Conservation (phyloP, 331 rosid genomes). For the Rhamnella rubrinervis region DNA sequence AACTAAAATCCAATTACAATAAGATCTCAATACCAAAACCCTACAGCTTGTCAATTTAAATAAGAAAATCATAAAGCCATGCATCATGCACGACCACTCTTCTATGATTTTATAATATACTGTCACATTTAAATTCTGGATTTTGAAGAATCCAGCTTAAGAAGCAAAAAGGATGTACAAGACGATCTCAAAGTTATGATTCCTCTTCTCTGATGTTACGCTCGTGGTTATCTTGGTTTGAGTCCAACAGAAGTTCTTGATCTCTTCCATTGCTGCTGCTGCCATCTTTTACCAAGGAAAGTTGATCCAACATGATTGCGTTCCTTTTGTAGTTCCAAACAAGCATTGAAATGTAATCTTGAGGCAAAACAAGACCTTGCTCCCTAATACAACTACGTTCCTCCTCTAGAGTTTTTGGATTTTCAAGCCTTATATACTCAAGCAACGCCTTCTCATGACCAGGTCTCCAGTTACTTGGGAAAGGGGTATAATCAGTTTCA, state of each 20-base stretch:
- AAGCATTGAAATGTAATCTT: constrained; percentile 92
- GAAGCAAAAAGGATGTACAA: not conserved
- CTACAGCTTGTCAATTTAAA: too few relatives aligned
- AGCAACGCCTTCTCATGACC: constrained; percentile 85
- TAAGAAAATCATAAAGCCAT: too few relatives aligned
- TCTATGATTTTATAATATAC: not conserved
- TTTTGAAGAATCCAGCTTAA: not conserved
- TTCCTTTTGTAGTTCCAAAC: constrained; percentile 95
- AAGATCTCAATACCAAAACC: too few relatives aligned
- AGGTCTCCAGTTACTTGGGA: constrained; percentile 86
- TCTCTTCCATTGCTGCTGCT: constrained; percentile 26
- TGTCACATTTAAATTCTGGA: not conserved
- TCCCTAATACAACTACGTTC: constrained; percentile 59
- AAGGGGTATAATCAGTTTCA: constrained; percentile 83
- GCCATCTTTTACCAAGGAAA: constrained; percentile 35
- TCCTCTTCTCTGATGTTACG: constrained; percentile 37
- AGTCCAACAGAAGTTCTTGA: constrained; percentile 38
- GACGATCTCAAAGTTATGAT: not conserved
- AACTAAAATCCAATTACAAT: too few relatives aligned
- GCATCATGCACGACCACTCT: too few relatives aligned
- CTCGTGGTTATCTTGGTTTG: constrained; percentile 39
- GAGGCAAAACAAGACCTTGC: constrained; percentile 86
- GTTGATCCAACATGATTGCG: constrained; percentile 50
- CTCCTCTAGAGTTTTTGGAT: constrained; percentile 76
- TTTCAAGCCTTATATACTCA: constrained; percentile 74